Base-by-base conservation (phyloP, 441 rosid species). In the Bocquillonia castaneifolia region DNA sequence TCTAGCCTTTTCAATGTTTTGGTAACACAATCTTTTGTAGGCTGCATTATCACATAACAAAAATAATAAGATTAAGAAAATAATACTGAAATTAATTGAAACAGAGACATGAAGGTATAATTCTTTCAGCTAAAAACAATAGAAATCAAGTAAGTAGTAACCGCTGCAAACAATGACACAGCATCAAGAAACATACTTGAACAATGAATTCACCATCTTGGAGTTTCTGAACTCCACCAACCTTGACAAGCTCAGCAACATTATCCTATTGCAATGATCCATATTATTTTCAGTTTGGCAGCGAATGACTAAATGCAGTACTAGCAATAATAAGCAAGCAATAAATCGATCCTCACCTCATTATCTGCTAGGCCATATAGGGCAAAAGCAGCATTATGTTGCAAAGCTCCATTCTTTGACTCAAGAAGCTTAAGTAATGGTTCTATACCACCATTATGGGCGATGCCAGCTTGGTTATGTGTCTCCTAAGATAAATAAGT, bases 361-460 rank as follows among this genome's bases (percentile, higher is more conserved):
- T 91, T 94, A 74, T 94, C 97, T 48, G 95, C 97, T 66, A 94
- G 92, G 59, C 99, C 99, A 78, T 85, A 94, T 39, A 94, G 85
- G 55, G 99, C 88, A 86, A 94, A 94, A 18, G 97, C 97, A 66
- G 97, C 99, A 85, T 94, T 94, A 64, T 94, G 99, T 78, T 94
- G 99, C 84, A 94, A 72, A 59, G 92, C 83, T 67, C 92, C 92
- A 74, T 87, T 88, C 78, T 85, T 94, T 29, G 96, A 90, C 76
- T 90, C 96, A 13, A 94, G 96, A 78, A 94, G 98, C 81, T 80
- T 83, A 61, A 94, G 74, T 60, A 94, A 73, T 53, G 99, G 97
- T 60, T 71, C 77, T 66, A 94, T 81, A 55, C 97, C 99, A 74
- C 99, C 99, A 77, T 74, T 80, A 76, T 88, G 88, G 13, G 90